phyloP scores from a whole-genome alignment of 805 yeast species.

The Wickerhamomyces silvicola region DNA sequence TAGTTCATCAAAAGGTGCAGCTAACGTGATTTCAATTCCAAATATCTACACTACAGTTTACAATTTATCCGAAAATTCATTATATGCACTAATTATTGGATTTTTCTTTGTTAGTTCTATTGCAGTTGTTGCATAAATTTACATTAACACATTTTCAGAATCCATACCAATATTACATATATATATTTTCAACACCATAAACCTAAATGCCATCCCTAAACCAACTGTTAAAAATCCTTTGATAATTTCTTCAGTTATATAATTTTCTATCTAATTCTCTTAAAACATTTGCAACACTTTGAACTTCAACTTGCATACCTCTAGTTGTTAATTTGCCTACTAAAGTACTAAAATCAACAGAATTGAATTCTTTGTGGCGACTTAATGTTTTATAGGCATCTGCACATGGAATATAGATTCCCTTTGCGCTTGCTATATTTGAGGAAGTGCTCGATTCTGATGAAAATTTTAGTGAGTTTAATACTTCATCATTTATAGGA shows the following conservation, averaged over 20 bases:
- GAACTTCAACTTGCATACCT: constrained; percentile 91
- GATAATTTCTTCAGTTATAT: no score
- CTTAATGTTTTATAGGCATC: constrained; percentile 87
- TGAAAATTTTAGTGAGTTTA: constrained; percentile 15
- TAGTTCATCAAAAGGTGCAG: constrained; percentile 12
- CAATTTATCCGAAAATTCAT: constrained; percentile 5
- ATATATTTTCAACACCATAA: no score
- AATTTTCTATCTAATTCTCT: constrained; percentile 64
- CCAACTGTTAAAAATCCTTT: no score
- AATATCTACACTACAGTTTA: constrained; percentile 10
- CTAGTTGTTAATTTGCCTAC: constrained; percentile 71
- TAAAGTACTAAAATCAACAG: constrained; percentile 65
- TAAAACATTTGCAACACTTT: constrained; percentile 77
- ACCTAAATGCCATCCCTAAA: no score
- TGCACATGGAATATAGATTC: constrained; percentile 74
- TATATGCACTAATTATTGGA: constrained; percentile 4
- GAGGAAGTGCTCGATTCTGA: constrained; percentile 6
- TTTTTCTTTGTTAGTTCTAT: constrained; percentile 7
- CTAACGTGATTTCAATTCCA: constrained; percentile 13
- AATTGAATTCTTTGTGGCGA: constrained; percentile 69
- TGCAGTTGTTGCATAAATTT: constrained; percentile 8
- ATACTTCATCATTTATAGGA: constrained; percentile 17
- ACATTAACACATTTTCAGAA: background rate
- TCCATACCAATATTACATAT: background rate
- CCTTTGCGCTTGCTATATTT: constrained; percentile 19